Conservation (phyloP, 129 eudicot genomes). For the Sambucus nigra region DNA sequence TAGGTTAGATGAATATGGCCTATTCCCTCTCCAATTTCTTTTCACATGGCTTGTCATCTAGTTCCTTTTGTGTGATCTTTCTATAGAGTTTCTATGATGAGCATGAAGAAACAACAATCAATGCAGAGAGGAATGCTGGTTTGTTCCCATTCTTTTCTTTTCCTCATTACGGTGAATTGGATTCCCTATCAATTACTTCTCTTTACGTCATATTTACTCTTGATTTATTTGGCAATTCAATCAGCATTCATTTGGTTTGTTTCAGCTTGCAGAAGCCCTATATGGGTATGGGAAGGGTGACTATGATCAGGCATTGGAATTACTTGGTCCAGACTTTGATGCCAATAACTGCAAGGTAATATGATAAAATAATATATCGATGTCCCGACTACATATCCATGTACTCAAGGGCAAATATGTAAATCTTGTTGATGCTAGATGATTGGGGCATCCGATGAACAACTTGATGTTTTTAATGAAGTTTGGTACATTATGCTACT, state of each 20-base stretch:
- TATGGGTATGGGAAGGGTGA: constrained; percentile 74
- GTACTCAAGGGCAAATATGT: background rate
- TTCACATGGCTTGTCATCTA: background rate
- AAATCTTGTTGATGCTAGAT: constrained; percentile 27
- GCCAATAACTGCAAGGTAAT: constrained; percentile 65
- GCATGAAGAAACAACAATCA: constrained; percentile 39
- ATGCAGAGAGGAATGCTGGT: constrained; percentile 70
- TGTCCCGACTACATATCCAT: background rate
- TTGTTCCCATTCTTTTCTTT: constrained; percentile 19
- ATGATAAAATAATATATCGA: background rate
- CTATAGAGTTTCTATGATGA: constrained; percentile 58
- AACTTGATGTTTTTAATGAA: constrained; percentile 83
- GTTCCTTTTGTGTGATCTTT: constrained; percentile 3
- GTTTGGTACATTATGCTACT: constrained; percentile 59
- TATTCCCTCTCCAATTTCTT: background rate
- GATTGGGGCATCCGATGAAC: constrained; percentile 97
- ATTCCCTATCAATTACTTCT: no score
- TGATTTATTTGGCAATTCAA: background rate
- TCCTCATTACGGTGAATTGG: no score
- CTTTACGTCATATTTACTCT: background rate
- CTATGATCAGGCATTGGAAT: constrained; percentile 45
- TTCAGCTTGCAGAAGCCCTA: constrained; percentile 85
- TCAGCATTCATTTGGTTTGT: background rate
- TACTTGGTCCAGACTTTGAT: constrained; percentile 67
- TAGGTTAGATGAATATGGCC: constrained; percentile 30